Evolutionary conservation across 2,329 filamentous ascomycete genomes (phyloP), one percentile per base, ranked within the genome.

Genomic region (Hymenoscyphus fraxineus): DNA sequence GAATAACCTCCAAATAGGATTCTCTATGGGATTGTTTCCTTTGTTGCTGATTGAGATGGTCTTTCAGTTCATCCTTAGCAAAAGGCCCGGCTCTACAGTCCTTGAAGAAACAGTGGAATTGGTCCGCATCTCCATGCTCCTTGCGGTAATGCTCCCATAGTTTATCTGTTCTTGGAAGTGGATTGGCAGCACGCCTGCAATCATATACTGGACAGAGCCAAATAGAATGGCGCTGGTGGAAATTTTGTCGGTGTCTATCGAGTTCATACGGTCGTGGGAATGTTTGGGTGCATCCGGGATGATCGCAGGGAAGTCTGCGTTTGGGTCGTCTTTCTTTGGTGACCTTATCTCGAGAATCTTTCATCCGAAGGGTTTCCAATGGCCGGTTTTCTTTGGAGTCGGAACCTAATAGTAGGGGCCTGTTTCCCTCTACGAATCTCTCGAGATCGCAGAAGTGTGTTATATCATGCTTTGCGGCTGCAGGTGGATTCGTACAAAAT

Each of bases 181-280:
- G 41, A n/a, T 64, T 64, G 5, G 44, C 40, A 27, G 59, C 35
- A 51, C 67, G 62, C 10, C 59, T 57, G 32, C 67, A 69, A 16
- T 62, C 66, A 32, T 63, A 65, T 2, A 66, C 64, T 3, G 27
- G 55, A 55, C 67, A 67, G 13, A 51, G 32, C 5, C 64, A 35
- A 4, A 35, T 47, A 3, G 22, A 16, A 19, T 27, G 15, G 6
- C 38, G 44, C 10, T 64, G 16, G 15, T 66, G 66, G 41, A 69
- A 44, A 22, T 62, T 64, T 1, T 58, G n/a, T 12, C n/a, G 32
- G 47, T 66, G 67, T 16, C 64, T 59, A 27, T 57, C 15, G 2
- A 67, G 57, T n/a, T 69, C 63, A 35, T 56, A 69, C 1, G 59
- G 56, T 32, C 64, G 58, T 32, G 62, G 59, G 22, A 69, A 69